A percentile compares a stretch with the other conserved stretches of the same genome.
Evolutionary conservation across 1,284 basidiomycete genomes (phyloP).

Genomic region (Naganishia cerealis): DNA sequence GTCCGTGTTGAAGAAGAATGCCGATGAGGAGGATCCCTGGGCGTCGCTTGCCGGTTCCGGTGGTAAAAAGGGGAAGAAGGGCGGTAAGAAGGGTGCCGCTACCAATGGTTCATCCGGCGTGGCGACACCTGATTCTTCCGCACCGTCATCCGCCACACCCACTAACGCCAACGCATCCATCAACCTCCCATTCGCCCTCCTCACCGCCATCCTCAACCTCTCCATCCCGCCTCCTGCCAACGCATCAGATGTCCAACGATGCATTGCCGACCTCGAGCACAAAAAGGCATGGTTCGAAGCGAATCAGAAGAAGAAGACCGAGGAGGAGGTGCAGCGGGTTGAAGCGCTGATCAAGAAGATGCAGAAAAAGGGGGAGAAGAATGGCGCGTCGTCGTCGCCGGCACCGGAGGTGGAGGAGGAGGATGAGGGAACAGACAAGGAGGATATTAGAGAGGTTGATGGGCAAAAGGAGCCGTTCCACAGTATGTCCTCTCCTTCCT

Average conservation of each 20-base stretch:
- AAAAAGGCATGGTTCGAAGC: constrained; percentile 92
- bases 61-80: constrained; percentile 69
- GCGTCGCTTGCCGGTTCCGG: constrained; percentile 76
- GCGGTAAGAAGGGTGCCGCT: constrained; percentile 51
- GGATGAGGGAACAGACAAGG: constrained; percentile 29
- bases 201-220: constrained; percentile 80
- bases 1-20: constrained; percentile 84
- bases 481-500: constrained; percentile 39
- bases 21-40: constrained; percentile 75
- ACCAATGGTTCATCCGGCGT: constrained; percentile 48
- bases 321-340: constrained; percentile 68
- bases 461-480: constrained; percentile 46
- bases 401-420: not conserved
- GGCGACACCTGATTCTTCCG: constrained; percentile 46
- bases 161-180: constrained; percentile 51
- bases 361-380: constrained; percentile 50
- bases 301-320: constrained; percentile 59
- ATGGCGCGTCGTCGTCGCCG: not conserved
- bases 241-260: constrained; percentile 73
- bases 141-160: constrained; percentile 31
- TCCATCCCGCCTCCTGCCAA: constrained; percentile 87
- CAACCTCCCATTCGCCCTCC: constrained; percentile 79
- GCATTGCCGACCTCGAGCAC: constrained; percentile 84
- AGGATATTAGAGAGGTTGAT: constrained; percentile 34
- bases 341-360: constrained; percentile 59